Evolutionary conservation across 768 basidiomycete genomes (phyloP).

Genomic region (Leucocoprinus sp.): DNA sequence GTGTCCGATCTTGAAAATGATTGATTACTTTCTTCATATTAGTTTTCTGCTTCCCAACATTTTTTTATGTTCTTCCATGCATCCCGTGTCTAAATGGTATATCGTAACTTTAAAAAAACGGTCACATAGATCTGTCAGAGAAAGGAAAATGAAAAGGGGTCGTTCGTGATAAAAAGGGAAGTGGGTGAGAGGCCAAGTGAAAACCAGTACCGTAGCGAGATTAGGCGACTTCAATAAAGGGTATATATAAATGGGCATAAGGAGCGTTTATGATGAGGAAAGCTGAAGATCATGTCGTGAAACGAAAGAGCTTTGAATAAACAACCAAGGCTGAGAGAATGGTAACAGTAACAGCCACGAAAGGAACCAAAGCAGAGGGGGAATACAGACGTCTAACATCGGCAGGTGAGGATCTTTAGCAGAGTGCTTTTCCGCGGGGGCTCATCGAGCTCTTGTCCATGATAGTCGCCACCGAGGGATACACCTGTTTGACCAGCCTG

Average conservation of each 20-base stretch:
- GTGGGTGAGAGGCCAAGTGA: neutral
- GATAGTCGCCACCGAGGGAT: conserved; percentile 50
- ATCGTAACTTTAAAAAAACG: conserved; percentile 13
- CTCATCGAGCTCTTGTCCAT: conserved; percentile 49
- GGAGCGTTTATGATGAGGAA: conserved; percentile 7
- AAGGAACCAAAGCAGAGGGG: conserved; percentile 19
- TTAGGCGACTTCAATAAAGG: conserved; percentile 13
- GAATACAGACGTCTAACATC: conserved; percentile 42
- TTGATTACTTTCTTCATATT: neutral
- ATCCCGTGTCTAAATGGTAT: conserved; percentile 10
- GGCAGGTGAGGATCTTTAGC: conserved; percentile 69
- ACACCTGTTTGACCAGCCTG: conserved; percentile 61
- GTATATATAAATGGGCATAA: conserved; percentile 16
- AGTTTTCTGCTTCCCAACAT: neutral
- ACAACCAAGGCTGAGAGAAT: conserved; percentile 6
- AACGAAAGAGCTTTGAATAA: neutral
- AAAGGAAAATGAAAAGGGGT: neutral
- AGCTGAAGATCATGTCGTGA: conserved; percentile 15
- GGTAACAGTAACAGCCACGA: conserved; percentile 15
- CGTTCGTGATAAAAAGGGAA: neutral
- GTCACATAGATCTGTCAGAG: conserved; percentile 7
- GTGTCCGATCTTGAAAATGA: too few relatives aligned
- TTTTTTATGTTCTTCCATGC: conserved; percentile 6
- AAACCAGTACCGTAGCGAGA: neutral
- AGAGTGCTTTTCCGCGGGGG: conserved; percentile 45